Percentiles rank a stretch among this genome's conserved stretches.
Conservation (phyloP, 2,329 filamentous ascomycete species). For the Peltaster fructicola region DNA sequence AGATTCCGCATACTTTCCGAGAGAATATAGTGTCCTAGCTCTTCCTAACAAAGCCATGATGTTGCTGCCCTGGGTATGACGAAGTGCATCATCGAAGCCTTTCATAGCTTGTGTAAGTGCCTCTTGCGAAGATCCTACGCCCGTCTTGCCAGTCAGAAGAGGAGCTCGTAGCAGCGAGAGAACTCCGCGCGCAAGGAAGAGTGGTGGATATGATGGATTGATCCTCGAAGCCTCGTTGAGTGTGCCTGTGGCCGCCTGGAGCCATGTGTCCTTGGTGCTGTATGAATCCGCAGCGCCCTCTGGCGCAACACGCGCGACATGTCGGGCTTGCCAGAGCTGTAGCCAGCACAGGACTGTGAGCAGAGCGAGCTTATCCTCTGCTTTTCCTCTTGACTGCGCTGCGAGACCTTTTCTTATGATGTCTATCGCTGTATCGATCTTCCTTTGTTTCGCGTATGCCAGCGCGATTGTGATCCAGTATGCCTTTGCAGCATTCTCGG, state of each 20-base stretch:
- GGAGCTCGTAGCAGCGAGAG: constrained; percentile 77
- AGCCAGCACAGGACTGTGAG: constrained; percentile 79
- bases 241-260: constrained; percentile 75
- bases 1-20: constrained; percentile 72
- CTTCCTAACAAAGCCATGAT: constrained; percentile 85
- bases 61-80: constrained; percentile 70
- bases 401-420: constrained; percentile 55
- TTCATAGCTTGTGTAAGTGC: constrained; percentile 47
- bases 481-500: constrained; percentile 74
- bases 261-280: constrained; percentile 84
- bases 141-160: constrained; percentile 21
- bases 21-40: constrained; percentile 68
- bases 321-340: constrained; percentile 73
- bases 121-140: constrained; percentile 2
- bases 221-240: constrained; percentile 92
- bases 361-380: constrained; percentile 71
- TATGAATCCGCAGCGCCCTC: constrained; percentile 47
- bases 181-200: constrained; percentile 82
- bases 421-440: constrained; percentile 66
- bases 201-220: constrained; percentile 78
- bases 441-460: constrained; percentile 89
- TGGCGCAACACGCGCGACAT: constrained; percentile 50
- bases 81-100: constrained; percentile 84
- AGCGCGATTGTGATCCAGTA: constrained; percentile 98
- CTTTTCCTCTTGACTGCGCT: constrained; percentile 44